Conservation (phyloP, 2,329 filamentous ascomycete species). For the Fusarium robinianum region DNA sequence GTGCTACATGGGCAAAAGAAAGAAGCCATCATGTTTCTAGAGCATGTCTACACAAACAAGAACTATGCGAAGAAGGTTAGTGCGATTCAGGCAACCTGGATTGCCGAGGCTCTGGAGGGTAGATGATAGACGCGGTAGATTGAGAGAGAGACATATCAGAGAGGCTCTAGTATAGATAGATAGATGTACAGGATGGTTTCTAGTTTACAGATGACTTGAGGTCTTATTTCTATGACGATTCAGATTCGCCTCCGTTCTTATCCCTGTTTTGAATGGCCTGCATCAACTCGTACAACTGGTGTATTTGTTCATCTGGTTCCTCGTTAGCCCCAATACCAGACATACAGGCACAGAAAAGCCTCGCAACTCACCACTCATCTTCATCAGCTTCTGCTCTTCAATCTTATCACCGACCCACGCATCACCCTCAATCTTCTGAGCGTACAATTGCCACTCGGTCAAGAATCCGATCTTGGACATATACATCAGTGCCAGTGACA, state of each 20-base stretch:
- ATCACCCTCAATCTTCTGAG: constrained; percentile 88
- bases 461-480: constrained; percentile 81
- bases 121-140: constrained; percentile 17
- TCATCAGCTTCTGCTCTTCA: constrained; percentile 81
- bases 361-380: constrained; percentile 88
- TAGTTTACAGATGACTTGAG: constrained; percentile 18
- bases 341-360: neutral
- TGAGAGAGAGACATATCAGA: constrained; percentile 4
- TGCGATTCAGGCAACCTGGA: constrained; percentile 63
- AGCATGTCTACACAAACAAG: constrained; percentile 68
- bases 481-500: no score
- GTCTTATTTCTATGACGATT: constrained; percentile 24
- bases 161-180: constrained; percentile 5
- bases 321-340: constrained; percentile 5
- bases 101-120: constrained; percentile 53
- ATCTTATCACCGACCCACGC: constrained; percentile 83
- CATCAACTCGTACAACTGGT: constrained; percentile 94
- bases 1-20: constrained; percentile 65
- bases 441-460: constrained; percentile 95
- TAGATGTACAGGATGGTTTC: constrained; percentile 21
- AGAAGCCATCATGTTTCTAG: constrained; percentile 70
- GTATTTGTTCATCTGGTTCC: constrained; percentile 80
- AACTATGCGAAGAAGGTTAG: constrained; percentile 71
- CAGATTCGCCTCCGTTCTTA: constrained; percentile 33
- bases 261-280: constrained; percentile 65